Evolutionary conservation across 257 asterid species (phyloP).

Genomic region (Penstemon eatonii): DNA sequence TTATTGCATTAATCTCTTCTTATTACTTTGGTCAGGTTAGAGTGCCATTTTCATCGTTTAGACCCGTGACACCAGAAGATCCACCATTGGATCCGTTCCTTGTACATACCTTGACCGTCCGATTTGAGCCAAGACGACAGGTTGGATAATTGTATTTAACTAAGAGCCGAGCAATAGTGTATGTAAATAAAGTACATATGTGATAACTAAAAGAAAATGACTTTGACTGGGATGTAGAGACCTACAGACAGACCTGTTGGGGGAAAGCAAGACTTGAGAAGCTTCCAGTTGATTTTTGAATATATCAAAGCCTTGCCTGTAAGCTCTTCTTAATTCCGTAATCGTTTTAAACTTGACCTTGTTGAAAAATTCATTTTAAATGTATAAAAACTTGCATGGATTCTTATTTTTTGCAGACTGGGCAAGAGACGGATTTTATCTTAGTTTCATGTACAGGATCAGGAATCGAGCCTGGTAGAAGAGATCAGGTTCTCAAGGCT

Average conservation of each 20-base stretch:
- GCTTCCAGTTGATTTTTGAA: conserved; percentile 88
- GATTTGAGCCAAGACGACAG: conserved; percentile 97
- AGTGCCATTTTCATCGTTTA: conserved; percentile 89
- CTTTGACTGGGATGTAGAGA: conserved; percentile 50
- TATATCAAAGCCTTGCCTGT: conserved; percentile 96
- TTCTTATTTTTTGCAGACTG: conserved; percentile 64
- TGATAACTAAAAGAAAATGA: conserved; percentile 15
- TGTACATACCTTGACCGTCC: conserved; percentile 86
- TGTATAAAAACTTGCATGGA: not conserved
- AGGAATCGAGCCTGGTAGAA: conserved; percentile 74
- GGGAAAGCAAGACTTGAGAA: conserved; percentile 79
- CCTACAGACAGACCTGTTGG: conserved; percentile 56
- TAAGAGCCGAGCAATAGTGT: not conserved
- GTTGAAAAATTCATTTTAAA: not conserved
- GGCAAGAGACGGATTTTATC: conserved; percentile 94
- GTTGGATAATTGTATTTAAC: conserved; percentile 34
- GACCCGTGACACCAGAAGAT: conserved; percentile 86
- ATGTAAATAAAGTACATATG: conserved; percentile 1
- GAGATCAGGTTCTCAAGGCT: conserved; percentile 92
- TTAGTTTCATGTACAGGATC: conserved; percentile 95
- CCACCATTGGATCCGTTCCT: conserved; percentile 96
- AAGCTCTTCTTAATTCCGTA: conserved; percentile 30
- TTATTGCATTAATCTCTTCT: not conserved
- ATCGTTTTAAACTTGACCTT: not conserved
- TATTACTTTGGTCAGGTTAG: conserved; percentile 59